Conservation (phyloP, 2,329 filamentous ascomycete genomes). For the Diplodia seriata region DNA sequence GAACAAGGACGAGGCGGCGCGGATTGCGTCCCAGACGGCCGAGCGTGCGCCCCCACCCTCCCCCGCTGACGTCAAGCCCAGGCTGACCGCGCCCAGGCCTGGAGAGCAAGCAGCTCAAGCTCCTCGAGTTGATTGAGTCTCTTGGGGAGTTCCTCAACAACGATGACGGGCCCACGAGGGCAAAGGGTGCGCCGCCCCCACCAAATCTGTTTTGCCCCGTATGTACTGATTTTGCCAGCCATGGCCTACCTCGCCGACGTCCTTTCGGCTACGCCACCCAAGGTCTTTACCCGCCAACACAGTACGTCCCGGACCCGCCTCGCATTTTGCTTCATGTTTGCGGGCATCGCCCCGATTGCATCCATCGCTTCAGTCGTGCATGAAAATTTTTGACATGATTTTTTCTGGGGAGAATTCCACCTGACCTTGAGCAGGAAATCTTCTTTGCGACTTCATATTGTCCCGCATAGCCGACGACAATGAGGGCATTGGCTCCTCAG, state of each 20-base stretch:
- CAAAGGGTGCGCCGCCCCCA: conserved; percentile 58
- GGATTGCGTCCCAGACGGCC: conserved; percentile 53
- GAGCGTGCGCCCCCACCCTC: conserved; percentile 40
- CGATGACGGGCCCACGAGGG: conserved; percentile 65
- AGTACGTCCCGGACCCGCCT: conserved; percentile 43
- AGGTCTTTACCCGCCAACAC: conserved; percentile 66
- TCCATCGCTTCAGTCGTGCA: no score
- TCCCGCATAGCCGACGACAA: conserved; percentile 66
- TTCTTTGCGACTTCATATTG: conserved; percentile 69
- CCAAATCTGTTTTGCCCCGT: conserved; percentile 46
- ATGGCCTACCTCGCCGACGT: conserved; percentile 61
- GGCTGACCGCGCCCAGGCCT: conserved; percentile 55
- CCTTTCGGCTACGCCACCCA: conserved; percentile 58
- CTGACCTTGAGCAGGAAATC: conserved; percentile 52
- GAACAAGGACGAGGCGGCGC: conserved; percentile 55
- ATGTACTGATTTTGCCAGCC: conserved; percentile 40
- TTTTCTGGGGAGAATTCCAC: no score
- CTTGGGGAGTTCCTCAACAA: conserved; percentile 72
- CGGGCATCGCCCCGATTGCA: neutral
- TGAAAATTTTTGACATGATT: neutral
- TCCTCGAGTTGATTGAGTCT: conserved; percentile 68
- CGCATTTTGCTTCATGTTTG: neutral
- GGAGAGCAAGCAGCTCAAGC: conserved; percentile 64
- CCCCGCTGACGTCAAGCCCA: conserved; percentile 23
- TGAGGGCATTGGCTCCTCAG: conserved; percentile 62